These are phyloP conservation scores for Rhizoclosmatium globosum DNA, from an alignment of 192 early-diverging fungal species.

Conservation along the genomic window DNA sequence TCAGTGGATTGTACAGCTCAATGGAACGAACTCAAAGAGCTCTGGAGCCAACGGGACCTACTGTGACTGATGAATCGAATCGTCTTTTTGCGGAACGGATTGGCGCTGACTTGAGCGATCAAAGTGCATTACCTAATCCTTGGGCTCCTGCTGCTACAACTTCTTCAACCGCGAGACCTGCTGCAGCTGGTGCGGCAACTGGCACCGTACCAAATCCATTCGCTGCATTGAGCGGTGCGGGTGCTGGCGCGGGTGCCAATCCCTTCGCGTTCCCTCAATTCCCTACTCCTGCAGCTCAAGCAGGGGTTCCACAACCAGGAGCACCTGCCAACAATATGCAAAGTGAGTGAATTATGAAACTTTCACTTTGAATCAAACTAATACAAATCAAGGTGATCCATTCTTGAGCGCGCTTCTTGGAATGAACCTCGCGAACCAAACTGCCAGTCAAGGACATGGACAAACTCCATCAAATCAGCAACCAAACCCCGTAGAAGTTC, in stretches of 20 bases:
- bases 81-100: conserved; percentile 42
- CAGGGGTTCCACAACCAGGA: neutral
- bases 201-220: neutral
- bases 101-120: conserved; percentile 36
- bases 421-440: neutral
- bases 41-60: conserved; percentile 13
- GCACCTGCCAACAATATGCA: neutral
- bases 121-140: conserved; percentile 39
- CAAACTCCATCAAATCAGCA: neutral
- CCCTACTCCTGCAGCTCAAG: neutral
- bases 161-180: neutral
- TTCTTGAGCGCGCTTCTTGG: neutral
- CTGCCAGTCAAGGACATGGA: neutral
- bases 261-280: neutral
- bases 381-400: neutral
- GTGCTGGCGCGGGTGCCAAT: neutral
- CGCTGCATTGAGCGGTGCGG: neutral
- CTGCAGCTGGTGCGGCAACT: neutral
- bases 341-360: neutral
- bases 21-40: conserved; percentile 38
- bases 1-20: conserved; percentile 31
- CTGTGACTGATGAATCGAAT: conserved; percentile 40
- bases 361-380: neutral
- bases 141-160: conserved; percentile 30
- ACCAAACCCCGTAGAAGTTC: neutral